Base-by-base conservation (phyloP, 495 filamentous ascomycete species). In the Umbilicaria muhlenbergii region DNA sequence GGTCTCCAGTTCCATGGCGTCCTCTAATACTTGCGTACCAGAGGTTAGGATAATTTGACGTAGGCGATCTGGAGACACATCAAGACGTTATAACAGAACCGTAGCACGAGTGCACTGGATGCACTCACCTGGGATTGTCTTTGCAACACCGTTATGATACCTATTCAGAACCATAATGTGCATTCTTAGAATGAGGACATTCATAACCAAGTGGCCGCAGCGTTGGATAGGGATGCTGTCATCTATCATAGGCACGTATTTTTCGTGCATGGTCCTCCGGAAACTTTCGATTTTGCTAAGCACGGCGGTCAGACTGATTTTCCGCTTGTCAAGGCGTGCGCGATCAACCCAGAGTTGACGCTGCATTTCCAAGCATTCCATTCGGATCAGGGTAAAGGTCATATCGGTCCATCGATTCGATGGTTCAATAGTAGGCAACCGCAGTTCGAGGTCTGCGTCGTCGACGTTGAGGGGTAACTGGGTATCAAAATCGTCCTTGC, bases 341-440 rank as follows among this genome's bases (percentile, higher is more conserved):
- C 78, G 66, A 49, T 83, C 77, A 12, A 69, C 53, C 72, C 75
- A 81, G 53, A 81, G 65, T 28, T 62, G 58, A 8, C 82, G 72
- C 53, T 77, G 73, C 68, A 85, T 80, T 55, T 86, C 80, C 52
- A 78, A 79, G 52, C 75, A 72, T 53, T 84, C 78, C 49, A 81
- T 80, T 5, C 80, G 71, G 46, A 86, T 79, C 3, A 75, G 58
- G 0, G 75, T 55, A 31, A 83, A 60, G 14, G 80, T 77, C 51
- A 73, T 73, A 28, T 80, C 75, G 2, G 83, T 85, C 72, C 77
- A 88, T 18, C 35, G 39, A 5, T 18, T 57, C 1, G 66, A 61
- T 3, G 69, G 71, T 16, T 78, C 56, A 24, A 65, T 71, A 3
- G 64, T 48, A 3, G 51, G 52, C 10, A 55, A 44, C 3, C 55